Evolutionary conservation across 257 asterid genomes (phyloP).

Genomic region (Petunia secreta): DNA sequence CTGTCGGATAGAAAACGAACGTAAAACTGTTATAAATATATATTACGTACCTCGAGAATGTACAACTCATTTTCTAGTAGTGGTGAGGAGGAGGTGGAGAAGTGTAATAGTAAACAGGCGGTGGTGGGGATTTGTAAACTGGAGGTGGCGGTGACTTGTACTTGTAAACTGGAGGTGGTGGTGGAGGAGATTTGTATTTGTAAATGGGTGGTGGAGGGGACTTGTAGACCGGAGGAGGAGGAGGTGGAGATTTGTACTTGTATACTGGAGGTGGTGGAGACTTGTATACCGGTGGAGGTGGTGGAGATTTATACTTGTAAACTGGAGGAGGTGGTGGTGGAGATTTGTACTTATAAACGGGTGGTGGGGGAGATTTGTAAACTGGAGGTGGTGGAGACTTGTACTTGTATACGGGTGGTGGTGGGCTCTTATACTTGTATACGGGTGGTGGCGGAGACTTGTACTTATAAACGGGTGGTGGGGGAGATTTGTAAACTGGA

Average conservation of each 20-base stretch:
- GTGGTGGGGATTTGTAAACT: neutral
- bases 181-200: neutral
- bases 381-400: constrained; percentile 21
- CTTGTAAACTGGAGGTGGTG: neutral
- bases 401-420: neutral
- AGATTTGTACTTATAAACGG: neutral
- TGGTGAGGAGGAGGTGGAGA: constrained; percentile 40
- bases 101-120: neutral
- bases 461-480: neutral
- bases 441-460: neutral
- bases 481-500: neutral
- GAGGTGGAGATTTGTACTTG: neutral
- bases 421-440: neutral
- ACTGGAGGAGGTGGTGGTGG: constrained; percentile 6
- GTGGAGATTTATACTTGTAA: constrained; percentile 15
- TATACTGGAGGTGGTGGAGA: neutral
- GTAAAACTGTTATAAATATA: neutral
- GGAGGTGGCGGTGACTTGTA: neutral
- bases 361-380: neutral
- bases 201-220: neutral
- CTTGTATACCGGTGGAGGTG: neutral
- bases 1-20: neutral
- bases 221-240: neutral
- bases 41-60: neutral
- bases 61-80: constrained; percentile 24